Conservation (phyloP, 805 yeast species). For the Brettanomyces naardenensis region DNA sequence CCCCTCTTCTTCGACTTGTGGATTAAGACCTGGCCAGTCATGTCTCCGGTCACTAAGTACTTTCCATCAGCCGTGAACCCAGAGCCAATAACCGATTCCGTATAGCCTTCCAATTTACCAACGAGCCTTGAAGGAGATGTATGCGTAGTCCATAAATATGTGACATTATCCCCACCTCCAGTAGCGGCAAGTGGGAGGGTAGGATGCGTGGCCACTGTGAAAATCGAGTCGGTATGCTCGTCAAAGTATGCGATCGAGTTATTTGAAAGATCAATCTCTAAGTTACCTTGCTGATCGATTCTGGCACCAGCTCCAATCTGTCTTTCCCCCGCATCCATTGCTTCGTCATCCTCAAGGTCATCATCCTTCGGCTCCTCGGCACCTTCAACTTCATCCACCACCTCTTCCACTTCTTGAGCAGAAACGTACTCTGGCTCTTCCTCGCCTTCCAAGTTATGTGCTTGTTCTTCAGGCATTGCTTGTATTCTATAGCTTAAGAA, state of each 20-base stretch:
- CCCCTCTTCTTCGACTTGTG: conserved; percentile 70
- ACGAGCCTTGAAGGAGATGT: conserved; percentile 76
- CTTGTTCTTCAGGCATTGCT: conserved; percentile 1
- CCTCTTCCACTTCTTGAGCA: conserved; percentile 25
- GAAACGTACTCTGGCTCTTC: conserved; percentile 19
- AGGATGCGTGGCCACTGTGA: conserved; percentile 78
- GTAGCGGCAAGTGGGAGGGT: conserved; percentile 75
- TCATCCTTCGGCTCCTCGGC: conserved; percentile 28
- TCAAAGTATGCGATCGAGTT: conserved; percentile 89
- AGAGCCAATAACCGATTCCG: conserved; percentile 81
- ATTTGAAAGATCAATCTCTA: conserved; percentile 82
- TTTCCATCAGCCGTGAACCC: conserved; percentile 80
- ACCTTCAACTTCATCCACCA: conserved; percentile 26
- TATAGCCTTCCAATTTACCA: conserved; percentile 69
- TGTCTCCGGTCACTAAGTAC: conserved; percentile 82
- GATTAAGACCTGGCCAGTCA: conserved; percentile 80
- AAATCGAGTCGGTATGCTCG: conserved; percentile 80
- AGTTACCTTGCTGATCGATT: conserved; percentile 37
- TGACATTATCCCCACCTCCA: conserved; percentile 93
- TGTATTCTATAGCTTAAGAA: no score
- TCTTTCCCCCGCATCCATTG: conserved; percentile 30
- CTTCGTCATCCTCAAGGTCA: conserved; percentile 32
- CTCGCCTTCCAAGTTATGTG: not conserved
- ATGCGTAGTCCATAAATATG: conserved; percentile 89
- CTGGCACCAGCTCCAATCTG: conserved; percentile 7